Percentiles rank a stretch among this genome's conserved stretches.
These are phyloP conservation scores for Casuarina equisetifolia DNA, from an alignment of 306 rosid genomes.

Conservation along the genomic window DNA sequence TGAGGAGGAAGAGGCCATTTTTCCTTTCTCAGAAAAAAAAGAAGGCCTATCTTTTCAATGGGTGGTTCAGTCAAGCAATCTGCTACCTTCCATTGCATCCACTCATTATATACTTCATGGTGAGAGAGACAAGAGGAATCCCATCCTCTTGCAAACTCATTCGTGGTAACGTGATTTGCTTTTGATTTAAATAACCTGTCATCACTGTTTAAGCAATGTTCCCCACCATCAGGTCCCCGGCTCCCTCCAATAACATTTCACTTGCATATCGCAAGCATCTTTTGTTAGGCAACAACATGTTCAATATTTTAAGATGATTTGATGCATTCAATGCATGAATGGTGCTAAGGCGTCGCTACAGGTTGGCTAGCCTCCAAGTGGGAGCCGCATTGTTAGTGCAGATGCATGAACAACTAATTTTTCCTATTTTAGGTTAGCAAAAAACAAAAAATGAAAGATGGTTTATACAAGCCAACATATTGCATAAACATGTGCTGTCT, in stretches of 20 bases:
- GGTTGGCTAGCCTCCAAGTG: not conserved
- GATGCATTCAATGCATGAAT: not conserved
- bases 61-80: slow-evolving; percentile 1
- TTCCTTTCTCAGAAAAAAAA: not conserved
- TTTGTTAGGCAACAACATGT: too few species aligned
- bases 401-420: not conserved
- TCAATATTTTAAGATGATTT: not conserved
- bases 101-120: not conserved
- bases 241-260: not conserved
- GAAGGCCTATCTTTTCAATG: slow-evolving; percentile 16
- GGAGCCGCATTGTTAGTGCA: not conserved
- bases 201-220: not conserved
- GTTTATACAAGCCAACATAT: too few species aligned
- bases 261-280: not conserved
- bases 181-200: not conserved
- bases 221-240: not conserved
- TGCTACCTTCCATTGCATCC: slow-evolving; percentile 5
- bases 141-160: not conserved
- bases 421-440: too few species aligned
- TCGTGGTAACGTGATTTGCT: not conserved
- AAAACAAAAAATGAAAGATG: too few species aligned
- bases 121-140: not conserved
- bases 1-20: slow-evolving; percentile 35
- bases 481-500: too few species aligned
- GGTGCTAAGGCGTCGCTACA: not conserved